A percentile compares a stretch with the other conserved stretches of the same genome.
These are phyloP conservation scores for Chalciporus pseudorubinellus DNA, from an alignment of 768 basidiomycete species.

Conservation along the genomic window DNA sequence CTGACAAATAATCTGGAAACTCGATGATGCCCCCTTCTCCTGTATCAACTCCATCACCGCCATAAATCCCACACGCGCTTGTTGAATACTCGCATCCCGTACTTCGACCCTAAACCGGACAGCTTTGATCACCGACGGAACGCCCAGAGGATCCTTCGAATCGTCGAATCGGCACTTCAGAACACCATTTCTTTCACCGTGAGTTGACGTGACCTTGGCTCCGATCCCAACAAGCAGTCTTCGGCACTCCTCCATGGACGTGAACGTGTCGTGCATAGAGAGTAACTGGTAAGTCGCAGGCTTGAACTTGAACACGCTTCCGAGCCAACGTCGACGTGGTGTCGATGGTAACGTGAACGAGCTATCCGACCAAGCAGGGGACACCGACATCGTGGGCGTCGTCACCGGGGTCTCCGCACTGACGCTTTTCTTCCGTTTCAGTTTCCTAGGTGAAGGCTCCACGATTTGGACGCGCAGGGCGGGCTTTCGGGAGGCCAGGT, in stretches of 20 bases:
- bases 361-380: slow-evolving; percentile 46
- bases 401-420: slow-evolving; percentile 8
- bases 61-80: slow-evolving; percentile 46
- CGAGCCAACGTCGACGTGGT: slow-evolving; percentile 73
- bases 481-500: slow-evolving; percentile 13
- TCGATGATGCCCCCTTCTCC: slow-evolving; percentile 85
- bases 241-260: slow-evolving; percentile 72
- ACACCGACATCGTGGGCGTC: slow-evolving; percentile 24
- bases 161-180: slow-evolving; percentile 80
- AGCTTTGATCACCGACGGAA: slow-evolving; percentile 57
- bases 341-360: slow-evolving; percentile 45
- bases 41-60: slow-evolving; percentile 67
- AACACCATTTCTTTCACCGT: slow-evolving; percentile 59
- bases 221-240: slow-evolving; percentile 70
- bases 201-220: slow-evolving; percentile 62
- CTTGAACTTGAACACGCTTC: slow-evolving; percentile 85
- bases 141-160: slow-evolving; percentile 51
- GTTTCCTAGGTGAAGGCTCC: slow-evolving; percentile 44
- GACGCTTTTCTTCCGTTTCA: slow-evolving; percentile 29
- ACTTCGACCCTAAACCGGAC: slow-evolving; percentile 86
- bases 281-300: slow-evolving; percentile 56
- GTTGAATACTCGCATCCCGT: slow-evolving; percentile 39
- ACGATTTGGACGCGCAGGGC: slow-evolving; percentile 50
- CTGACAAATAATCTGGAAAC: slow-evolving; percentile 72
- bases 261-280: slow-evolving; percentile 57